phyloP scores from a whole-genome alignment of 179 eudicot genomes.

The Beta macrorhiza region DNA sequence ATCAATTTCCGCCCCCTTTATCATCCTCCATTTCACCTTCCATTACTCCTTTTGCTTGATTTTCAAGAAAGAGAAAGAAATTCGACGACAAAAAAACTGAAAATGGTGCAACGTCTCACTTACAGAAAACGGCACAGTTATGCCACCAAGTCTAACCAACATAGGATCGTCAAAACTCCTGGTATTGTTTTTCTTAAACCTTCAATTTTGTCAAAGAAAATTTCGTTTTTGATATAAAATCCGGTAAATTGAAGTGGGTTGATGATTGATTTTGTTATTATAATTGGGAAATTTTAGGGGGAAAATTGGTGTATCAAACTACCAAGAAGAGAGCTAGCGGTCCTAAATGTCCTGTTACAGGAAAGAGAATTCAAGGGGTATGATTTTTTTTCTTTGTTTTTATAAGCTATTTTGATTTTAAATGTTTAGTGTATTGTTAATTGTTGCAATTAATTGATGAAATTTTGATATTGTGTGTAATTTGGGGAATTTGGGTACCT shows the following conservation, averaged over 20 bases:
- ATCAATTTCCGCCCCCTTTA: too few relatives aligned
- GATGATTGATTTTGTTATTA: too few relatives aligned
- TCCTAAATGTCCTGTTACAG: constrained; percentile 84
- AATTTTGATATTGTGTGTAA: too few relatives aligned
- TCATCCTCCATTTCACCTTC: too few relatives aligned
- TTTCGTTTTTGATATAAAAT: too few relatives aligned
- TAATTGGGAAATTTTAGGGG: constrained; percentile 36
- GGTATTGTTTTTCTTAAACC: constrained; percentile 28
- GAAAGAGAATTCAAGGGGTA: constrained; percentile 92
- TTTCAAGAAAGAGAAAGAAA: neutral
- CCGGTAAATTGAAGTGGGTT: too few relatives aligned
- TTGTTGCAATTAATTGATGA: too few relatives aligned
- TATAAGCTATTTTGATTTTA: neutral
- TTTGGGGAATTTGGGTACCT: too few relatives aligned
- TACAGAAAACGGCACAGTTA: constrained; percentile 75
- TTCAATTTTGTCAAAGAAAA: too few relatives aligned
- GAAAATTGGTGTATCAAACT: constrained; percentile 65
- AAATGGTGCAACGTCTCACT: constrained; percentile 79
- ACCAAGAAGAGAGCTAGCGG: constrained; percentile 92
- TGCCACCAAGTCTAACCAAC: constrained; percentile 82
- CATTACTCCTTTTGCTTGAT: too few relatives aligned
- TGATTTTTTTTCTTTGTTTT: neutral
- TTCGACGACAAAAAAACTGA: neutral
- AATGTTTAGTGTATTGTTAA: too few relatives aligned
- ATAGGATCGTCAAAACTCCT: constrained; percentile 71